Evolutionary conservation across 2,329 filamentous ascomycete species (phyloP), one percentile per base, ranked within the genome.

Genomic region (Colletotrichum sojae): DNA sequence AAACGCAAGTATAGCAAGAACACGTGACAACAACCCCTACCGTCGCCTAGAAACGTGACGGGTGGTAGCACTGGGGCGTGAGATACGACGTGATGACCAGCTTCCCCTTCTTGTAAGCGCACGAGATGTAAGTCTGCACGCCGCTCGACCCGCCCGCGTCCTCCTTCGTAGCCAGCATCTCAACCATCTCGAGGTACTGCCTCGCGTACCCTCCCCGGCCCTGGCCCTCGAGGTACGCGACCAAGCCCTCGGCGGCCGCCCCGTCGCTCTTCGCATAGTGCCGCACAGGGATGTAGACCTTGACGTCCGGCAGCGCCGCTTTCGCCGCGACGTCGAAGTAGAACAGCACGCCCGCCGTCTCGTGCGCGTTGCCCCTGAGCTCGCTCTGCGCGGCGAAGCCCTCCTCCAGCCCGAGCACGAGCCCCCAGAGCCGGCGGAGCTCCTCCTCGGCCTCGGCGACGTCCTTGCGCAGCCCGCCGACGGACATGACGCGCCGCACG

Each of bases 251-350:
- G 6, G 58, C 58, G 27, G 36, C 13, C 20, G 31, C 46, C 13
- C 63, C 36, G 46, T 74, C 73, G 40, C 58, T 72, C 13, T 25
- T 49, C 31, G 73, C 73, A 53, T 80, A 81, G 62, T 80, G 79
- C 3, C 78, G 71, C 0, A 78, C 79, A 1, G 79, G 79, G 15
- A 80, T 66, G 56, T 80, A 80, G 2, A 76, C 67, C 67, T 80
- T 80, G 2, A 73, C 64, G 4, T 71, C 74, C 1, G 79, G 78
- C 1, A 45, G 10, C 10, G 39, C n/a, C 8, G 39, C 64, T 5
- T 56, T 61, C 3, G 65, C 36, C 13, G 52, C 58, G 10, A 80
- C 72, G 55, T 80, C 78, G 22, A 77, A 64, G 46, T 80, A 73
- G 68, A 77, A 80, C 0, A 80, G 73, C 18, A 79, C 73, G 1